Evolutionary conservation across 2,329 filamentous ascomycete species (phyloP).

Genomic region (Ustilaginoidea virens): DNA sequence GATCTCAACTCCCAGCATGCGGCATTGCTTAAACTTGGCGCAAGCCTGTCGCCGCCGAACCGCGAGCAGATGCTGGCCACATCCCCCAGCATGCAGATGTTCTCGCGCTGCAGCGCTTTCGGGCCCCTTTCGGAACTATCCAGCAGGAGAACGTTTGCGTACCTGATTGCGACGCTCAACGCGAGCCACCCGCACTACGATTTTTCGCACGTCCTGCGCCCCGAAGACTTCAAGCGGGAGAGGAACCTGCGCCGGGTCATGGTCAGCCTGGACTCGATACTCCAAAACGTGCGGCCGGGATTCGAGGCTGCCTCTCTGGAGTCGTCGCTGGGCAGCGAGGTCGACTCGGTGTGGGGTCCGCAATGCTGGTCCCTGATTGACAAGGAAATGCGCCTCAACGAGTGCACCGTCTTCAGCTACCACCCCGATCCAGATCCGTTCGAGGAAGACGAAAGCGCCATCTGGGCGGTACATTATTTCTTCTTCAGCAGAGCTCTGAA

Average conservation of each 20-base stretch:
- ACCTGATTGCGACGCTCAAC: constrained; percentile 90
- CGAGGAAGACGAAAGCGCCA: constrained; percentile 78
- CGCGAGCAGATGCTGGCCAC: constrained; percentile 50
- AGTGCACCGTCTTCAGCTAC: constrained; percentile 84
- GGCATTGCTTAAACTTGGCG: constrained; percentile 70
- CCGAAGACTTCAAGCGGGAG: constrained; percentile 80
- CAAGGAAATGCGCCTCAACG: constrained; percentile 81
- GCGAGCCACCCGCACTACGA: constrained; percentile 87
- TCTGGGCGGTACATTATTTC: constrained; percentile 94
- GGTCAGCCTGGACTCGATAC: constrained; percentile 71
- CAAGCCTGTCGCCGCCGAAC: constrained; percentile 73
- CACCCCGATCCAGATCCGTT: constrained; percentile 81
- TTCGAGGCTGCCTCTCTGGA: constrained; percentile 28
- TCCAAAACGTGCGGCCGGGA: constrained; percentile 70
- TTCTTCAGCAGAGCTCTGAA: constrained; percentile 92
- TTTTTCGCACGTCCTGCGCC: constrained; percentile 82
- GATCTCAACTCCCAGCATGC: constrained; percentile 86
- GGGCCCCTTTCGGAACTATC: constrained; percentile 78
- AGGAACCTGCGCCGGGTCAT: constrained; percentile 67
- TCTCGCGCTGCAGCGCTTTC: constrained; percentile 81
- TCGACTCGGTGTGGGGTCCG: constrained; percentile 62
- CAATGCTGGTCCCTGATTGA: constrained; percentile 87
- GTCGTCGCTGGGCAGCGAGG: constrained; percentile 26
- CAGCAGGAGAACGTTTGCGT: constrained; percentile 84
- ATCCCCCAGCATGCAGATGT: constrained; percentile 42